Base-by-base conservation (phyloP, 352 stramenopile genomes). In the Globisporangium paddicum region DNA sequence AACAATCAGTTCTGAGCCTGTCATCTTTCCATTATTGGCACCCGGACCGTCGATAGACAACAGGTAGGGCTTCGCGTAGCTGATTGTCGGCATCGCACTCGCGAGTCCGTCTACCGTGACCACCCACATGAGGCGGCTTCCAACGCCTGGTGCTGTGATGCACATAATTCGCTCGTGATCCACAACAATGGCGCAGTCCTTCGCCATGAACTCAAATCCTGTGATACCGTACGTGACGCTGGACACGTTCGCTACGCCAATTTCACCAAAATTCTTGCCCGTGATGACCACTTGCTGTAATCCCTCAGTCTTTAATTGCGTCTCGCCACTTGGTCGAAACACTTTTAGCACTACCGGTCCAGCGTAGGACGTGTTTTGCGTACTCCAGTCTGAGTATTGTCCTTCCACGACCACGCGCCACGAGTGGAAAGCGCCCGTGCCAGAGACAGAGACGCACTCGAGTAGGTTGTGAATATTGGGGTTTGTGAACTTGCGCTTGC, bases 231-330 rank as follows among this genome's bases (percentile, higher is more conserved):
- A 87, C 3, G 71, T 87, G 0, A 87, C 75, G 26, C 47, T 68
- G 2, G 66, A 68, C 40, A 86, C 68, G 0, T 32, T 67, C 3
- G 75, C 72, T 0, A 67, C 48, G 26, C 64, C 67, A 9, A 68
- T 63, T 2, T 53, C 55, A 16, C 77, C 77, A 60, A 87, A 87
- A 44, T 87, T 86, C 49, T 81, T 80, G 8, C 77, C 75, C n/a
- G 63, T 71, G 19, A 87, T 79, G 14, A 80, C 63, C n/a, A 87
- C 64, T 32, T 79, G 58, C 44, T 87, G 71, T 13, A 61, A 65
- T 1, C 77, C 77, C 41, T 75, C 78, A 13, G 77, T 86, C 19
- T 70, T 69, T 21, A 87, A 67, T 16, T 84, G 59, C 5, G 57
- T 70, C 32, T 82, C 67, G 19, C 77, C 75, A 55, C 67, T 75